Conservation (phyloP, 805 yeast genomes). For the Wickerhamiella hasegawae region DNA sequence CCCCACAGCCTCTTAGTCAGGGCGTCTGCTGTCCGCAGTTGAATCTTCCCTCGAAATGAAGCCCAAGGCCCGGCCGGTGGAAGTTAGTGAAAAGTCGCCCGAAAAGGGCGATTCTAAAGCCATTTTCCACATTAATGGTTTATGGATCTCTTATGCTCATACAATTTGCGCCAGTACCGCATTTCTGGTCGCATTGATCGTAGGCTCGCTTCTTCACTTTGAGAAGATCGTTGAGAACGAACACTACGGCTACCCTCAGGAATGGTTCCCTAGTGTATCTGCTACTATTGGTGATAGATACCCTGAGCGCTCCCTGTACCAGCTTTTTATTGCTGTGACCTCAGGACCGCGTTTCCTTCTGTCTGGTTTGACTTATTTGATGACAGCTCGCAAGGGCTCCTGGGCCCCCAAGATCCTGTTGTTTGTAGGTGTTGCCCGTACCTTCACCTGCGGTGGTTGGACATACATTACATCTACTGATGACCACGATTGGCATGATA, state of each 20-base stretch:
- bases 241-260: conserved; percentile 83
- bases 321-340: conserved; percentile 78
- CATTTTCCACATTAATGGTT: conserved; percentile 27
- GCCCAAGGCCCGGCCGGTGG: neutral
- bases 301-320: conserved; percentile 89
- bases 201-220: conserved; percentile 69
- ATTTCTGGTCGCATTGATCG: conserved; percentile 53
- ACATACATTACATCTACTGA: conserved; percentile 94
- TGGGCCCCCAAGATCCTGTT: conserved; percentile 22
- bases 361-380: conserved; percentile 33
- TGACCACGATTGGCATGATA: conserved; percentile 91
- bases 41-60: neutral
- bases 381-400: conserved; percentile 21
- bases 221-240: conserved; percentile 79
- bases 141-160: conserved; percentile 54
- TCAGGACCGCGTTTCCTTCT: conserved; percentile 80
- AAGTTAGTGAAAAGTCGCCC: neutral
- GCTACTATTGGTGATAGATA: conserved; percentile 95
- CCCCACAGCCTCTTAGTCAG: too few relatives aligned
- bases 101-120: neutral
- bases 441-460: conserved; percentile 97
- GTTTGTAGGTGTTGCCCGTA: conserved; percentile 63
- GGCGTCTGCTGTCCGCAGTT: too few relatives aligned
- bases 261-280: conserved; percentile 96
- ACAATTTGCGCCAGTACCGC: conserved; percentile 58